These are phyloP conservation scores for Alternaria incomplexa DNA, from an alignment of 2,329 filamentous ascomycete species.

Conservation along the genomic window DNA sequence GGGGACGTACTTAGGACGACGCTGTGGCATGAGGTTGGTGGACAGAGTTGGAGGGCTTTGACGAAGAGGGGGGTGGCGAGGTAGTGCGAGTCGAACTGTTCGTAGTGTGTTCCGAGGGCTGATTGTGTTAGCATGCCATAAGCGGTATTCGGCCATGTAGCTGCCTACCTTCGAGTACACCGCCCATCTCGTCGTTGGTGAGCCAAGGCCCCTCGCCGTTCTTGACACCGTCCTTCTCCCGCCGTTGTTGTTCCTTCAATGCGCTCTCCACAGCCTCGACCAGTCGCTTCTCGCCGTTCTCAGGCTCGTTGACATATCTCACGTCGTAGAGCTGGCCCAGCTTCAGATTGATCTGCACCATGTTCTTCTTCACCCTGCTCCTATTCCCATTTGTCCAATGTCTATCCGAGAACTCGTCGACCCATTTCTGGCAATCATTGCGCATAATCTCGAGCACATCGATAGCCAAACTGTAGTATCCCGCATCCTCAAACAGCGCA, in stretches of 20 bases:
- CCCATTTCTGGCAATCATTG: constrained; percentile 66
- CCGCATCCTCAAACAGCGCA: constrained; percentile 77
- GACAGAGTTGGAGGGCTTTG: constrained; percentile 76
- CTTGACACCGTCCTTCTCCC: constrained; percentile 70
- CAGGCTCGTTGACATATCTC: constrained; percentile 74
- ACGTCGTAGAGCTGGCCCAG: constrained; percentile 82
- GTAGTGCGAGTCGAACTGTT: constrained; percentile 74
- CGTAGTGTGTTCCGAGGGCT: constrained; percentile 79
- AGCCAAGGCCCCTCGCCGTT: constrained; percentile 75
- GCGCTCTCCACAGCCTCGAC: constrained; percentile 82
- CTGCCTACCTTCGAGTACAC: constrained; percentile 67
- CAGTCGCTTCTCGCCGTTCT: constrained; percentile 76
- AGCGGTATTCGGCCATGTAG: constrained; percentile 17
- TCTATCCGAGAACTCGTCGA: constrained; percentile 53
- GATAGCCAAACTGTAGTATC: constrained; percentile 72
- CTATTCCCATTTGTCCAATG: constrained; percentile 55
- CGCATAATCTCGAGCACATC: constrained; percentile 80
- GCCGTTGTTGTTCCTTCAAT: constrained; percentile 74
- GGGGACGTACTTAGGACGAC: constrained; percentile 72
- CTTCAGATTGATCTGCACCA: constrained; percentile 79
- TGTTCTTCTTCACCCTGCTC: constrained; percentile 73
- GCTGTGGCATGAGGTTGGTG: constrained; percentile 72
- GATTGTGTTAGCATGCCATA: constrained; percentile 33
- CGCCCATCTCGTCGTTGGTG: constrained; percentile 73
- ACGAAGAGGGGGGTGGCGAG: constrained; percentile 86